Percentiles rank a stretch among this genome's conserved stretches.
These are phyloP conservation scores for Gossypium trilobum DNA, from an alignment of 441 rosid species.

Conservation along the genomic window DNA sequence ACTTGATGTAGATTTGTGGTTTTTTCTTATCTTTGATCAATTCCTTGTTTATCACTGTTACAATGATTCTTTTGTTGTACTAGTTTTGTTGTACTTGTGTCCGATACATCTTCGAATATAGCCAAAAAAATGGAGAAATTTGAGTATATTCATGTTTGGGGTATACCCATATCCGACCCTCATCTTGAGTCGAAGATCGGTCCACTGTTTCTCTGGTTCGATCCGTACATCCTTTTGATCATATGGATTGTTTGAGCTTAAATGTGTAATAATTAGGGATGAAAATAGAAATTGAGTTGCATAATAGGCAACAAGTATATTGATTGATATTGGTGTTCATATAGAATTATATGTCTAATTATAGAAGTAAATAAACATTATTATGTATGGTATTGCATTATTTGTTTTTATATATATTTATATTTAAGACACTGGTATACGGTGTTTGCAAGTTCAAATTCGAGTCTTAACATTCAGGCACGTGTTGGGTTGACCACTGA, in stretches of 20 bases:
- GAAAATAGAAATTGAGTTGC: background rate
- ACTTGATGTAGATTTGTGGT: background rate
- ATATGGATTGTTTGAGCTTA: background rate
- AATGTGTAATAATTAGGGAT: background rate
- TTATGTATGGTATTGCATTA: background rate
- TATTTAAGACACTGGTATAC: background rate
- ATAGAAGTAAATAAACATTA: background rate
- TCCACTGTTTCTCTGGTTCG: background rate
- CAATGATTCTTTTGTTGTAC: background rate
- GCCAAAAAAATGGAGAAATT: background rate
- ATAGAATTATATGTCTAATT: background rate
- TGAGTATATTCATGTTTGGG: background rate
- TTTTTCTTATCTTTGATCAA: slow-evolving; percentile 1
- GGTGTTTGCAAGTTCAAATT: background rate
- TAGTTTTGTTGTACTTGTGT: background rate
- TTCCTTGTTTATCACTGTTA: background rate
- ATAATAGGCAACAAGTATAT: background rate
- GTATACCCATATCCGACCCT: background rate
- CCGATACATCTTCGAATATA: background rate
- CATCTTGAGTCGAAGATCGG: background rate
- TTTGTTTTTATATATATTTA: background rate
- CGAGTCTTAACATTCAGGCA: background rate
- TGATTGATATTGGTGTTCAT: background rate
- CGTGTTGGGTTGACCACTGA: background rate
- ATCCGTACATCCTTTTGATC: background rate